Evolutionary conservation across 225 moss, liverwort and hornwort genomes (phyloP).

Genomic region (Pseudisothecium myosuroides): DNA sequence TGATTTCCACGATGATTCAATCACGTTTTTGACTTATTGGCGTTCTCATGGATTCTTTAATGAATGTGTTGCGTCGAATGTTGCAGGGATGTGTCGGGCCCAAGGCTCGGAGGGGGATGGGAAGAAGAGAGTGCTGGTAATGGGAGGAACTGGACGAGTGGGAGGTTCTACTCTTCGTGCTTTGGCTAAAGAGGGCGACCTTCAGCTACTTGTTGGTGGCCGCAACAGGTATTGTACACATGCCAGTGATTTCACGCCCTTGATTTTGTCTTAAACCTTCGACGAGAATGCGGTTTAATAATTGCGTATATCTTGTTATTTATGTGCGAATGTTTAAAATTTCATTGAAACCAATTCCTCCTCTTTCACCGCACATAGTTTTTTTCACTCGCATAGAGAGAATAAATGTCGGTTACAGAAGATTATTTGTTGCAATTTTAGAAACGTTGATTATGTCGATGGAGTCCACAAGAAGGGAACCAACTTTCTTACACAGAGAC

Average conservation of each 20-base stretch:
- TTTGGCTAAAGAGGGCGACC: constrained; percentile 36
- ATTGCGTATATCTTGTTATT: neutral
- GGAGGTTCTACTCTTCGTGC: constrained; percentile 70
- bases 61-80: neutral
- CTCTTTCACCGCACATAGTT: too few species aligned
- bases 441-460: too few species aligned
- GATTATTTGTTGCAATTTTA: neutral
- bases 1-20: neutral
- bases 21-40: neutral
- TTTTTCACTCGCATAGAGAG: neutral
- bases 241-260: neutral
- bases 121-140: constrained; percentile 45
- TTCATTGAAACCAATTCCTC: neutral
- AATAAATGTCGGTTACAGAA: neutral
- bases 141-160: constrained; percentile 89
- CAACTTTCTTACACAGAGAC: neutral
- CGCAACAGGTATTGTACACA: constrained; percentile 51
- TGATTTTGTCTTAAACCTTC: neutral
- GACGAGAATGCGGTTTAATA: neutral
- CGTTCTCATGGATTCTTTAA: neutral
- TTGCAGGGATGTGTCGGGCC: constrained; percentile 9
- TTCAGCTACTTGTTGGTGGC: constrained; percentile 65
- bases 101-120: neutral
- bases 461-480: neutral
- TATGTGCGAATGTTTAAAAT: neutral